Base-by-base conservation (phyloP, 805 yeast genomes). In the Saturnispora sanitii region DNA sequence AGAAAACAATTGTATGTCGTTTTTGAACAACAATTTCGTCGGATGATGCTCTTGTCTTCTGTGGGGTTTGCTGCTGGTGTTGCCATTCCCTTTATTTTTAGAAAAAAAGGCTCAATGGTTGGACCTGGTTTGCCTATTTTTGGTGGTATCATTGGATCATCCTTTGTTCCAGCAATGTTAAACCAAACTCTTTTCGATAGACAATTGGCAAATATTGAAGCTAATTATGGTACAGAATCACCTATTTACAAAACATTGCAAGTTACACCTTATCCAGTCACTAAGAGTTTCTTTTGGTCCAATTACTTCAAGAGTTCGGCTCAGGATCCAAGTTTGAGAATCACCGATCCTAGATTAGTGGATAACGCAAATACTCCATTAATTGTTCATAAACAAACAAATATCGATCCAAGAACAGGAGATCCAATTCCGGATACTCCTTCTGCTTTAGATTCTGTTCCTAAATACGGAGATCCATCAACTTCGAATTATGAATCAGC, bases 291-390 rank as follows among this genome's bases (percentile, higher is more conserved):
- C 18, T 53, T 55, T 32, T 73, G 77, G 77, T 61, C 70, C 31
- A 50, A 66, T 19, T 80, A 80, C 54, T 79, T 71, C 54, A 60
- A 65, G 36, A 56, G 65, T 44, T 69, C 82, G 0, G 61, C 67
- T 29, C 64, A 64, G 15, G 71, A 79, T 48, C 76, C 79, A 0
- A 66, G 64, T 17, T 65, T 65, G 37, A 62, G 71, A 29, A 57
- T 79, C 48, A 71, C 70, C 41, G 80, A 79, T 50, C 87, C 87
- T 5, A 60, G 68, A 49, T 50, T 52, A 0, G 49, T 46, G 17
- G 38, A 17, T 5, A 41, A 38, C 23, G 31, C 42, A 0, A 38
- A 35, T 33, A 16, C 26, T 11, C 27, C 36, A 15, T 32, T 37
- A 27, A 32, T 33, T 18, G 11, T 31, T n/a, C 20, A 31, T 22